Evolutionary conservation across 2,329 filamentous ascomycete genomes (phyloP).

Genomic region (Pyricularia sp.): DNA sequence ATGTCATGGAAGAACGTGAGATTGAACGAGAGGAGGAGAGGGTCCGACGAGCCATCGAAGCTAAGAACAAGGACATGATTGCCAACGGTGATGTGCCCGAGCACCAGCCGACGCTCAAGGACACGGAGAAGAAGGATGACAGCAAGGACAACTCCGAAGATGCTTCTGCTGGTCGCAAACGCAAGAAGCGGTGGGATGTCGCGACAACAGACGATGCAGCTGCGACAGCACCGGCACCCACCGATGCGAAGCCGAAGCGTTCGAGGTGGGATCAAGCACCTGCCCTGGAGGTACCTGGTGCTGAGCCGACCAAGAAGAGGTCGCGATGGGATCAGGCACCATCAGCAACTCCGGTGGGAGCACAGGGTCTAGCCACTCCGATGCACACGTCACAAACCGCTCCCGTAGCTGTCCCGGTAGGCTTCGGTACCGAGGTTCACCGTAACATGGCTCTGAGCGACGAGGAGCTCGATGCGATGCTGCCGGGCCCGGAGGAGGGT

Average conservation of each 20-base stretch:
- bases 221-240: conserved; percentile 25
- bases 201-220: conserved; percentile 13
- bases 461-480: conserved; percentile 83
- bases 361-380: conserved; percentile 63
- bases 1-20: conserved; percentile 82
- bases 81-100: conserved; percentile 46
- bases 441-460: conserved; percentile 79
- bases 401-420: conserved; percentile 27
- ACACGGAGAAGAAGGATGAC: conserved; percentile 56
- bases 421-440: conserved; percentile 72
- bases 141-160: conserved; percentile 56
- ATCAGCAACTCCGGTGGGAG: conserved; percentile 56
- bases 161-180: conserved; percentile 54
- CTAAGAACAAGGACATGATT: conserved; percentile 49
- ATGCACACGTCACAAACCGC: conserved; percentile 52
- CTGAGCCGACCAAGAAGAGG: conserved; percentile 55
- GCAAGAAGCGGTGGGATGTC: conserved; percentile 94
- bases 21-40: conserved; percentile 88
- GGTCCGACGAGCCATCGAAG: conserved; percentile 65
- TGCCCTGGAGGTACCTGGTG: conserved; percentile 36
- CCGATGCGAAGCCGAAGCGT: conserved; percentile 52
- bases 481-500: conserved; percentile 77
- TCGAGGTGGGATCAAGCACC: conserved; percentile 84
- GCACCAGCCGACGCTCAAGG: conserved; percentile 62
- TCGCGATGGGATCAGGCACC: conserved; percentile 91